phyloP scores from a whole-genome alignment of 1,284 basidiomycete genomes.

The Microbotryum lychnidis-dioicae region DNA sequence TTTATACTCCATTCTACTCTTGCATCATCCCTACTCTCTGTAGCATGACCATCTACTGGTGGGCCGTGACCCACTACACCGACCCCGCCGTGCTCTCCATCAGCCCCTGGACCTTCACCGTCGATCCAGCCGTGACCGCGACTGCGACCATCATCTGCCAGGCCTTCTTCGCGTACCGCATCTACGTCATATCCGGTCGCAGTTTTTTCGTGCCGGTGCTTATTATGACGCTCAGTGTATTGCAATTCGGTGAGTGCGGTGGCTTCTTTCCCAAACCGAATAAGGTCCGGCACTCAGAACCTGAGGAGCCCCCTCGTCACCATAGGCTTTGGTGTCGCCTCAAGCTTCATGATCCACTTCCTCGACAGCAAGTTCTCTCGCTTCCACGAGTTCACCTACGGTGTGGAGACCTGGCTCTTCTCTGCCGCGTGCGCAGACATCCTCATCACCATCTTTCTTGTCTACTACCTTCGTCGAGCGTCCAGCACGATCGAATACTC shows the following conservation, averaged over 20 bases:
- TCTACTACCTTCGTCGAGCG: slow-evolving; percentile 3
- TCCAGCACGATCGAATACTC: no score
- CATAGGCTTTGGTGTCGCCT: not conserved
- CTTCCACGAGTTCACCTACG: slow-evolving; percentile 15
- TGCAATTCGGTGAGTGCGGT: not conserved
- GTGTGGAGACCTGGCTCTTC: slow-evolving; percentile 10
- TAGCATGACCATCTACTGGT: not conserved
- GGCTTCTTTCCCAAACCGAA: no score
- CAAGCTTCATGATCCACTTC: slow-evolving; percentile 3
- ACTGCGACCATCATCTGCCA: slow-evolving; percentile 7
- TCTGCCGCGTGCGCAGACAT: slow-evolving; percentile 15
- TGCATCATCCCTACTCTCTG: not conserved
- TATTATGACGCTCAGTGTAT: not conserved
- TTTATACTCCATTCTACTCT: no score
- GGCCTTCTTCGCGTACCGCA: not conserved
- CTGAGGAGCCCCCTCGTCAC: no score
- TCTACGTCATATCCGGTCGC: not conserved
- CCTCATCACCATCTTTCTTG: slow-evolving; percentile 9
- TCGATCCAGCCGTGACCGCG: slow-evolving; percentile 9
- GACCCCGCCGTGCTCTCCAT: not conserved
- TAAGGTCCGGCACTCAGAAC: no score
- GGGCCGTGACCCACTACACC: slow-evolving; percentile 12
- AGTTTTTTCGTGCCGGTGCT: not conserved
- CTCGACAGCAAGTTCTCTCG: slow-evolving; percentile 5
- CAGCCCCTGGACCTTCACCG: slow-evolving; percentile 5